Evolutionary conservation across 306 rosid species (phyloP), one percentile per base, ranked within the genome.

Genomic region (Mimosa bimucronata): DNA sequence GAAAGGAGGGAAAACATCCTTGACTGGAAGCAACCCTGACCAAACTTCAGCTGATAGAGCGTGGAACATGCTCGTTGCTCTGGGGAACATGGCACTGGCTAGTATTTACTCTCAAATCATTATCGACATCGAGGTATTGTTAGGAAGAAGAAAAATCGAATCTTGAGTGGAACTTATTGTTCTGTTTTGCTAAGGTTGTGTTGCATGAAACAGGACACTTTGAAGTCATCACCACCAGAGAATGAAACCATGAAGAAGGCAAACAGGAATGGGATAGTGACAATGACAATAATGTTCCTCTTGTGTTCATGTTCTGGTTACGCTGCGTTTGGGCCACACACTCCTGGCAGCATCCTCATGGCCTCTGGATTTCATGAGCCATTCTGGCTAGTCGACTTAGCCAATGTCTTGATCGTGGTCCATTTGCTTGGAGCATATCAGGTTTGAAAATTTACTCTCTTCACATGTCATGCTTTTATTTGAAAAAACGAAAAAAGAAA

Each of bases 371-470:
- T 80, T 77, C 82, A 78, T 26, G 78, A 86, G 42, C 86, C 92
- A 14, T 86, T 80, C 61, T 92, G 94, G 93, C 83, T 88, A n/a
- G 28, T 92, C 60, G 80, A 83, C 71, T 25, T 85, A 25, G 93
- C 87, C 73, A 90, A 92, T 67, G 61, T 86, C 61, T 85, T 88
- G 71, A 88, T 90, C 75, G 66, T 87, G 23, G 84, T 92, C 46
- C 94, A 92, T 70, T 41, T 92, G 8, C 29, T 84, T 31, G 97
- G 90, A 55, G 94, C 92, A 61, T 92, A 79, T 77, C 97, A 90
- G 94, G 94, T 91, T 62, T 12, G 26, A 55, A 21, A n/a, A 2
- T 21, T 55, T 2, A 4, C 62, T 21, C 28, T n/a, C 62, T 55
- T 55, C 26, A 25, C 62, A 21, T 9, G 28, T 21, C 28, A 21